A percentile compares a stretch with the other conserved stretches of the same genome.
Conservation (phyloP, 2,329 filamentous ascomycete genomes). For the Bipolaris sorokiniana region DNA sequence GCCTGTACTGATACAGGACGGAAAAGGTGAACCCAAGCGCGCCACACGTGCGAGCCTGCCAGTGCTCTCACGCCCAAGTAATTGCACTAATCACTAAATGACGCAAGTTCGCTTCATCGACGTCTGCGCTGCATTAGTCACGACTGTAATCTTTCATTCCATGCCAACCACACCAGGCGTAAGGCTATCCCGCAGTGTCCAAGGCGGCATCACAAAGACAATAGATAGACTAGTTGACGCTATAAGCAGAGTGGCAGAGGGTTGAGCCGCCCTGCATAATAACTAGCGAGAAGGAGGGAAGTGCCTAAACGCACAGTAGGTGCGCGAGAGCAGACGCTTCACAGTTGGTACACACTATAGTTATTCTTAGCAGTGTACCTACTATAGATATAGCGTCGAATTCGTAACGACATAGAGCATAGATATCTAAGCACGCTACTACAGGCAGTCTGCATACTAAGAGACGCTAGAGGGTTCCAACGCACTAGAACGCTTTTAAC, state of each 20-base stretch:
- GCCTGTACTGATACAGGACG: neutral
- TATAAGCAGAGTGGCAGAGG: too few relatives aligned
- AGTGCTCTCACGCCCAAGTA: constrained; percentile 1
- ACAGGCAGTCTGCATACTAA: constrained; percentile 2
- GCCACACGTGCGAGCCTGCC: neutral
- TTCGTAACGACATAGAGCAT: neutral
- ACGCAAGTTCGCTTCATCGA: neutral
- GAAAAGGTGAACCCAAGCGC: constrained; percentile 4
- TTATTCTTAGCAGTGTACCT: neutral
- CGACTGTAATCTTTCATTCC: constrained; percentile 1
- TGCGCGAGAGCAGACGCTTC: too few relatives aligned
- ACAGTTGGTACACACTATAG: neutral
- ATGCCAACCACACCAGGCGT: constrained; percentile 1
- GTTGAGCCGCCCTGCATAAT: too few relatives aligned
- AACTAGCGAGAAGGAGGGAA: too few relatives aligned
- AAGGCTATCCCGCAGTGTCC: too few relatives aligned
- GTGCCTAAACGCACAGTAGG: too few relatives aligned
- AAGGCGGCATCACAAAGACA: too few relatives aligned
- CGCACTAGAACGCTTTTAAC: neutral
- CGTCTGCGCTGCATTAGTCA: constrained; percentile 1
- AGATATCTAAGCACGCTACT: constrained; percentile 5
- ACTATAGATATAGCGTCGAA: constrained; percentile 1
- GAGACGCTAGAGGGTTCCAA: neutral
- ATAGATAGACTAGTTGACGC: too few relatives aligned
- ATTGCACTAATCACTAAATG: constrained; percentile 1